Evolutionary conservation across 176 grass and related monocot genomes (phyloP), one percentile per base, ranked within the genome.

Genomic region (Carex scoparia): DNA sequence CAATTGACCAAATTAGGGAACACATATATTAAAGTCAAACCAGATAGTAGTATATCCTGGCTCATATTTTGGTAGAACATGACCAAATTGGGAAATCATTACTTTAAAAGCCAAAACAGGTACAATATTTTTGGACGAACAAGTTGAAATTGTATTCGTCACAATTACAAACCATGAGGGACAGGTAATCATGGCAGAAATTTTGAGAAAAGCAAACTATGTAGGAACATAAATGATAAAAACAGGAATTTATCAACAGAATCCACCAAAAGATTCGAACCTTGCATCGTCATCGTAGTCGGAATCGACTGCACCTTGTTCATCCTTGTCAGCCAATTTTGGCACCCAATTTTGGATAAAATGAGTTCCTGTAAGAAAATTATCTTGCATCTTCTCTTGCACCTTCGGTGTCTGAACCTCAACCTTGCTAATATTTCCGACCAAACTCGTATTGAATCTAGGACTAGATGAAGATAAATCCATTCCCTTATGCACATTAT

Each of bases 271-370:
- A 28, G 60, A 86, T 82, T 86, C 87, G 88, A 87, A 99, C 96
- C 96, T 99, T 85, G 89, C 90, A 83, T 83, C 81, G 69, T 69
- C 81, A 32, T 93, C 93, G 58, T 86, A 94, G 84, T 94, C 96
- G 89, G 92, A 89, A 81, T 87, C 96, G 80, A 85, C 55, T 63
- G 94, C 84, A 48, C 69, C 82, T 63, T 83, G 82, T 85, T 92
- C 91, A 80, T 92, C 81, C 16, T 86, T 81, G 42, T 82, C 73
- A 89, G 82, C 68, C 56, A 88, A 88, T 74, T 92, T 87, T 12
- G 93, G 90, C 15, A 99, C 88, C 93, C 93, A 99, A 81, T 99
- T 84, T 28, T 91, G 89, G 89, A 99, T 99, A 14, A 98, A 57
- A 66, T 91, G 85, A 76, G 93, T 86, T 79, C 87, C 90, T 55